A percentile compares a stretch with the other conserved stretches of the same genome.
These are phyloP conservation scores for Mesembryanthemum crystallinum DNA, from an alignment of 148 eudicot genomes.

Conservation along the genomic window DNA sequence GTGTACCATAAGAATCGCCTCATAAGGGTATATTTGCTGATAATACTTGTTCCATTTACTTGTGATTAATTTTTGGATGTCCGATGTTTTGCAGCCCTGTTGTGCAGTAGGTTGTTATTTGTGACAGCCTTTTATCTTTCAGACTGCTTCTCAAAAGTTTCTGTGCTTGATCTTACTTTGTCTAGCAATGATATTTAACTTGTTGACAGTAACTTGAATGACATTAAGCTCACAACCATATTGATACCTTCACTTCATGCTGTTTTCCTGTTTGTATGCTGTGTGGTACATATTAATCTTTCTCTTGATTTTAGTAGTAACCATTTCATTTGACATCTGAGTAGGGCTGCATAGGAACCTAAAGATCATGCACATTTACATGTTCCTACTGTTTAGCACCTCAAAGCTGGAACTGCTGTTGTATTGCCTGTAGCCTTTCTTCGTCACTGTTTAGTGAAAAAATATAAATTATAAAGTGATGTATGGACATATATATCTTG, in stretches of 20 bases:
- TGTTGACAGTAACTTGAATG: neutral
- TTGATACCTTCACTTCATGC: neutral
- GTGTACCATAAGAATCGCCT: slow-evolving; percentile 98
- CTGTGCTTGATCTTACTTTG: neutral
- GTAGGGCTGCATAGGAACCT: neutral
- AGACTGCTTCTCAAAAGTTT: neutral
- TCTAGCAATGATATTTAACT: neutral
- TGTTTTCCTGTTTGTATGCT: neutral
- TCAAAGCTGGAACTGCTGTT: neutral
- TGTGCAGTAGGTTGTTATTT: neutral
- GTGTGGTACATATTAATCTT: neutral
- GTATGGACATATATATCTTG: neutral
- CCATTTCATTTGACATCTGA: neutral
- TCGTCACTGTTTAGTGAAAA: neutral
- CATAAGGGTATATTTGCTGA: slow-evolving; percentile 67
- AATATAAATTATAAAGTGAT: neutral
- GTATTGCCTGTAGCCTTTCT: no score
- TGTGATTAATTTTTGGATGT: neutral
- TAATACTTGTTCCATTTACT: neutral
- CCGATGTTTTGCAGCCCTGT: neutral
- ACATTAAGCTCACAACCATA: neutral
- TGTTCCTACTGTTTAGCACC: neutral
- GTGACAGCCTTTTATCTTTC: neutral
- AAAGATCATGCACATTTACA: neutral
- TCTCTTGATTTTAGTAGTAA: neutral